Evolutionary conservation across 371 early-diverging fungal genomes (phyloP).

Genomic region (Syncephalastrum monosporum): DNA sequence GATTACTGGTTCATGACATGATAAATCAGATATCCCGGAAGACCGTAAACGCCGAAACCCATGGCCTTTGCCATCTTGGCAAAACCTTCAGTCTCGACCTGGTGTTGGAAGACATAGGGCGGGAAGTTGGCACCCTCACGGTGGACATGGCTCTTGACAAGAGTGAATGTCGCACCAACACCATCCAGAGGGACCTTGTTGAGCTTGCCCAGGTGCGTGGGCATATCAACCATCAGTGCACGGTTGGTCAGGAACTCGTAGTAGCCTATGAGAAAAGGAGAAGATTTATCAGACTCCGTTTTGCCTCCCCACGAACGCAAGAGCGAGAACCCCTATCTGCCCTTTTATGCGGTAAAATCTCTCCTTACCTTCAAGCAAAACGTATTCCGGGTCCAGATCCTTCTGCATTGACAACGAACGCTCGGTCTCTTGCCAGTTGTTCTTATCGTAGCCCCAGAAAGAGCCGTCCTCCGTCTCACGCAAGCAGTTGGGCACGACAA

Average conservation of each 20-base stretch:
- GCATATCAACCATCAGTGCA: constrained; percentile 48
- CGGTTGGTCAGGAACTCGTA: constrained; percentile 45
- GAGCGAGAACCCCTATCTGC: constrained; percentile 4
- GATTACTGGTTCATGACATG: constrained; percentile 35
- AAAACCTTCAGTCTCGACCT: constrained; percentile 76
- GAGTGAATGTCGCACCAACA: constrained; percentile 47
- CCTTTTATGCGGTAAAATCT: background rate
- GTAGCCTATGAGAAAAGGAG: constrained; percentile 26
- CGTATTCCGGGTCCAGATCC: constrained; percentile 47
- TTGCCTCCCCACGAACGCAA: background rate
- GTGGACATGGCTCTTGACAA: constrained; percentile 67
- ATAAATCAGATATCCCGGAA: constrained; percentile 56
- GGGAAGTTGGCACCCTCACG: constrained; percentile 61
- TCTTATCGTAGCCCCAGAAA: constrained; percentile 65
- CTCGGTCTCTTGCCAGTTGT: constrained; percentile 71
- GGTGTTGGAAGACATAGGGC: constrained; percentile 40
- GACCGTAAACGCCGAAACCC: constrained; percentile 62
- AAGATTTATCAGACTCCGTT: constrained; percentile 1
- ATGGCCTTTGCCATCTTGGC: constrained; percentile 69
- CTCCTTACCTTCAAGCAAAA: constrained; percentile 37
- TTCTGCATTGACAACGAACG: constrained; percentile 50
- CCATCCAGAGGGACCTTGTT: constrained; percentile 42
- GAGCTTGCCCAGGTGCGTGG: constrained; percentile 30
- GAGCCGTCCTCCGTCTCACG: constrained; percentile 41
- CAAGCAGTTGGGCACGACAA: constrained; percentile 61